A percentile compares a stretch with the other conserved stretches of the same genome.
These are phyloP conservation scores for Colletotrichum sp. DNA, from an alignment of 2,329 filamentous ascomycete genomes.

Conservation along the genomic window DNA sequence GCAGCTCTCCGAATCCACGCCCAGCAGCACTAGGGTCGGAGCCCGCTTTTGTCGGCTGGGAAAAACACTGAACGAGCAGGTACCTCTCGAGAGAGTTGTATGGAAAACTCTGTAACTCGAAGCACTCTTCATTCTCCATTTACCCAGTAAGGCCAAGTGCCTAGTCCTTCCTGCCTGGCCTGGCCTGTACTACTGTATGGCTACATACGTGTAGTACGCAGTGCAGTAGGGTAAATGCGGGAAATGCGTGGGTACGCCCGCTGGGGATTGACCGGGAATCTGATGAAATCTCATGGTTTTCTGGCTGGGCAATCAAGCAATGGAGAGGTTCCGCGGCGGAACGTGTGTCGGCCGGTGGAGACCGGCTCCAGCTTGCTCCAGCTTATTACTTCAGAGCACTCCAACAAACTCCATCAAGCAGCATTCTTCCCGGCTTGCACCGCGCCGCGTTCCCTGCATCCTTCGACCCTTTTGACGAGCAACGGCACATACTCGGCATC, in stretches of 20 bases:
- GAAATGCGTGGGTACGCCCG: neutral
- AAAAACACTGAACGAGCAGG: neutral
- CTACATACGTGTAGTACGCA: neutral
- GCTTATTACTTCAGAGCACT: neutral
- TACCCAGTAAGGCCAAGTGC: neutral
- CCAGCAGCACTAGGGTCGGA: constrained; percentile 11
- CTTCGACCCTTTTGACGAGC: neutral
- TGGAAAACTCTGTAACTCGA: neutral
- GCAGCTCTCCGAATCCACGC: constrained; percentile 3
- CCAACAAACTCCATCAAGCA: neutral
- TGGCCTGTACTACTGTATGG: neutral
- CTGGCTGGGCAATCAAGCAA: neutral
- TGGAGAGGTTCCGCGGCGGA: constrained; percentile 16
- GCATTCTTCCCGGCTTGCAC: neutral
- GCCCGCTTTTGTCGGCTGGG: constrained; percentile 14
- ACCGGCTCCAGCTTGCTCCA: neutral
- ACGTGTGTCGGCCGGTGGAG: constrained; percentile 12
- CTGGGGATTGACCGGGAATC: neutral
- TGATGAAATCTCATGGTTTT: neutral
- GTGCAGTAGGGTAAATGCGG: neutral
- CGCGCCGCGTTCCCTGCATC: neutral
- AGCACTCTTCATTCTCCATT: neutral
- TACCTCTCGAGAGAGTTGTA: neutral
- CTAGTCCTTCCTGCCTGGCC: neutral
- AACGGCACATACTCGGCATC: constrained; percentile 6